phyloP scores from a whole-genome alignment of 2,329 filamentous ascomycete genomes.

The Aspergillus amoenus region DNA sequence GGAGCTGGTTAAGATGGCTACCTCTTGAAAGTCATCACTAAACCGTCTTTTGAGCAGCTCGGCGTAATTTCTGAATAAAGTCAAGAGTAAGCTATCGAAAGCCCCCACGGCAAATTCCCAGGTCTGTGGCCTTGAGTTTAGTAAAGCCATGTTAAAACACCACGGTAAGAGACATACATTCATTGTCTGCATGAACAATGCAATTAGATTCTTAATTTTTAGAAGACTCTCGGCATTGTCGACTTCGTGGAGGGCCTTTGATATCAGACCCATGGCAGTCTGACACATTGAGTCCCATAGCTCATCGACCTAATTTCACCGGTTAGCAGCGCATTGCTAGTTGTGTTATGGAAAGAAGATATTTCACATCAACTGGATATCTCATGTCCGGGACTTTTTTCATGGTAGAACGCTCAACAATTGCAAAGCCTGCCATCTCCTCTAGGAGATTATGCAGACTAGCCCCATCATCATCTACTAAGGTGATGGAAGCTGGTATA shows the following conservation, averaged over 20 bases:
- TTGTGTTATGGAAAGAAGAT: constrained; percentile 23
- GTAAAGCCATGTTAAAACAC: constrained; percentile 8
- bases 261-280: constrained; percentile 77
- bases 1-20: constrained; percentile 44
- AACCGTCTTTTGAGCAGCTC: constrained; percentile 87
- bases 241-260: constrained; percentile 74
- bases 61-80: constrained; percentile 89
- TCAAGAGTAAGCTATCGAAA: constrained; percentile 82
- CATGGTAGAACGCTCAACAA: constrained; percentile 94
- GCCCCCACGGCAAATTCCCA: constrained; percentile 85
- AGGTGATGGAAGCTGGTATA: constrained; percentile 70
- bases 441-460: constrained; percentile 89
- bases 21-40: constrained; percentile 93
- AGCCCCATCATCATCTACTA: constrained; percentile 78
- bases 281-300: constrained; percentile 98
- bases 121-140: constrained; percentile 51
- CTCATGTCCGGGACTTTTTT: constrained; percentile 79
- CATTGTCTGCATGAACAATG: constrained; percentile 97
- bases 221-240: constrained; percentile 83
- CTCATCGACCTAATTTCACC: constrained; percentile 72
- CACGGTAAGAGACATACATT: constrained; percentile 59
- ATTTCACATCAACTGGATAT: constrained; percentile 71
- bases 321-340: constrained; percentile 10
- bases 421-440: constrained; percentile 92
- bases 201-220: constrained; percentile 92